Base-by-base conservation (phyloP, 1,139 yeast genomes). In the Schizosaccharomyces versatilis region DNA sequence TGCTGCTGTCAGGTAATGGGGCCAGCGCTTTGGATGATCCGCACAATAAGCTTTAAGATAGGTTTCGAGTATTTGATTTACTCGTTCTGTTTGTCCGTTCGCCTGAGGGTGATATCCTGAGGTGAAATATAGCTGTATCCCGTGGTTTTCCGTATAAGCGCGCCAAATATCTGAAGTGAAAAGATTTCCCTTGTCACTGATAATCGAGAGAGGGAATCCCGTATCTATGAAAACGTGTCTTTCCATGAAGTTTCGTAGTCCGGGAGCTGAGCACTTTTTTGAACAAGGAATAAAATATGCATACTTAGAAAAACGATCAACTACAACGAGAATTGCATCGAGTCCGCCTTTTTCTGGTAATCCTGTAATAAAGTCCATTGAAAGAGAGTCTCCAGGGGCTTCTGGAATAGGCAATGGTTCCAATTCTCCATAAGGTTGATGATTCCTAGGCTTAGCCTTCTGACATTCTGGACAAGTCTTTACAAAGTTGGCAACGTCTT, bases 11-110 rank as follows among this genome's bases (percentile, higher is more conserved):
- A 61, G 48, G 36, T 54, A 58, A 5, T 15, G 7, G 38, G 51
- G 58, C 65, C 62, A 60, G 36, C 52, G 12, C 7, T 44, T 51
- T 17, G 58, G 61, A 7, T 57, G 42, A 5, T 42, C 38, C n/a
- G 52, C 17, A 36, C 52, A 10, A 47, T 58, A 62, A 5, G 55
- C 19, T 7, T 59, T 51, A 6, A 62, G 47, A 38, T 60, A 52
- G 19, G 58, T 52, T 24, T 55, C 58, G 19, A 62, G 32, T 6
- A 57, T 60, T 40, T 53, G 54, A 52, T 59, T 62, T 7, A 52
- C 52, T 2, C 64, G 52, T 54, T 63, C 65, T 2, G 63, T 56
- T 51, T 63, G 64, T 6, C 64, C 65, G 54, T 62, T 62, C 6
- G 65, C 60, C 47, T 61, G 60, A 7, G 62, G 63, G 49, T 63